Conservation (phyloP, 768 basidiomycete species). For the Hortiboletus campestris region DNA sequence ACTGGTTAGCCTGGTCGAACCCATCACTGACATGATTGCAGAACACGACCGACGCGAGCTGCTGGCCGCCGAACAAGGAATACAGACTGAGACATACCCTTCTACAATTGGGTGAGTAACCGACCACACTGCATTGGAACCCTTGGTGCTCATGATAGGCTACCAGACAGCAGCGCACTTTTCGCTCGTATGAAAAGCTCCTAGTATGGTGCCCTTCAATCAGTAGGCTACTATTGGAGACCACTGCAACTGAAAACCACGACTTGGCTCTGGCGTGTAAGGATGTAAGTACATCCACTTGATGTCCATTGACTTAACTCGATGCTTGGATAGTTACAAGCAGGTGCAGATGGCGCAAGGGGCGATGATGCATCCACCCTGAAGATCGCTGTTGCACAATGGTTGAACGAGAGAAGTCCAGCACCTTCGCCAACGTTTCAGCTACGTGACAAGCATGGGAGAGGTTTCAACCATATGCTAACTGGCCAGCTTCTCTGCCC, state of each 20-base stretch:
- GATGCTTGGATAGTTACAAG: not conserved
- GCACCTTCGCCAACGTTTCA: not conserved
- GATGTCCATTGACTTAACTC: no score
- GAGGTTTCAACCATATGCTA: slow-evolving; percentile 4
- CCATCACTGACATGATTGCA: not conserved
- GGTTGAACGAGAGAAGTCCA: not conserved
- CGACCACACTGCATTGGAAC: no score
- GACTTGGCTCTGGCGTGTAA: no score
- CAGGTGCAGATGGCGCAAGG: slow-evolving; percentile 5
- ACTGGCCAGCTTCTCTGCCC: slow-evolving; percentile 11
- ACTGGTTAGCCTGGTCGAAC: not conserved
- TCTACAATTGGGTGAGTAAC: no score
- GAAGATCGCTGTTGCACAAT: not conserved
- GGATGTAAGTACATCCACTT: no score
- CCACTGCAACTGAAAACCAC: no score
- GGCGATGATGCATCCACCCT: slow-evolving; percentile 6
- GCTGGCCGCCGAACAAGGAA: not conserved
- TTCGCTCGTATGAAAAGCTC: not conserved
- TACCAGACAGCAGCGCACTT: not conserved
- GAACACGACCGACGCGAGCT: not conserved
- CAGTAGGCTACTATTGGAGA: no score
- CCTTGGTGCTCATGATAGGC: no score
- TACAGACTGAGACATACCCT: no score
- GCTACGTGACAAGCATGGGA: not conserved
- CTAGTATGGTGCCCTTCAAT: not conserved